These are phyloP conservation scores for Trichoderma sp. DNA, from an alignment of 2,329 filamentous ascomycete species.

Conservation along the genomic window DNA sequence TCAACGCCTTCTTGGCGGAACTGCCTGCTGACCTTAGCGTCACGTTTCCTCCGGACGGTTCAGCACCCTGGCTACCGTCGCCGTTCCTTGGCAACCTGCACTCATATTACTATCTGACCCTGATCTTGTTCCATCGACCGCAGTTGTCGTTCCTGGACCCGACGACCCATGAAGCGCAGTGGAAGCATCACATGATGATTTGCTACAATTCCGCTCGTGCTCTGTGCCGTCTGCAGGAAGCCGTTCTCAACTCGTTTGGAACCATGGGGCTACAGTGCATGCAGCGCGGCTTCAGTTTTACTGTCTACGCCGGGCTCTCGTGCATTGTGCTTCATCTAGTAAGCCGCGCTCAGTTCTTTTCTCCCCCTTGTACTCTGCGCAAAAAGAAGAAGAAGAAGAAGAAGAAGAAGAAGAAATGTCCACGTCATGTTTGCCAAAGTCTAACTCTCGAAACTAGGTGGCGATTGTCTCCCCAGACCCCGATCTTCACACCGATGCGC, in stretches of 20 bases:
- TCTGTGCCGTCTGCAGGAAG: conserved; percentile 83
- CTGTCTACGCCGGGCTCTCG: conserved; percentile 86
- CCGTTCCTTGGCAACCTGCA: conserved; percentile 89
- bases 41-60: conserved; percentile 72
- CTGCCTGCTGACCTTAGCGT: conserved; percentile 77
- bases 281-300: conserved; percentile 91
- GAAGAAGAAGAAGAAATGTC: not conserved
- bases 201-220: conserved; percentile 82
- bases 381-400: not conserved
- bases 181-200: conserved; percentile 84
- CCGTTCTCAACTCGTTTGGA: conserved; percentile 71
- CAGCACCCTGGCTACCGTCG: conserved; percentile 78
- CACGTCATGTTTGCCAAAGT: not conserved
- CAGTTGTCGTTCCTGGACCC: conserved; percentile 78
- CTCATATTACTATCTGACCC: conserved; percentile 79
- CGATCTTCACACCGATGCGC: conserved; percentile 77
- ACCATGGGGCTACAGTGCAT: conserved; percentile 82
- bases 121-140: conserved; percentile 84
- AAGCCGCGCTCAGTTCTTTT: conserved; percentile 39
- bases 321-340: conserved; percentile 93
- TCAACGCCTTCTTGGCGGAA: conserved; percentile 71
- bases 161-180: conserved; percentile 65
- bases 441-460: conserved; percentile 53
- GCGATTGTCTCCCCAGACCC: conserved; percentile 91
- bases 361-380: not conserved